Evolutionary conservation across 768 basidiomycete species (phyloP).

Genomic region (Tricholoma hemisulphureum): DNA sequence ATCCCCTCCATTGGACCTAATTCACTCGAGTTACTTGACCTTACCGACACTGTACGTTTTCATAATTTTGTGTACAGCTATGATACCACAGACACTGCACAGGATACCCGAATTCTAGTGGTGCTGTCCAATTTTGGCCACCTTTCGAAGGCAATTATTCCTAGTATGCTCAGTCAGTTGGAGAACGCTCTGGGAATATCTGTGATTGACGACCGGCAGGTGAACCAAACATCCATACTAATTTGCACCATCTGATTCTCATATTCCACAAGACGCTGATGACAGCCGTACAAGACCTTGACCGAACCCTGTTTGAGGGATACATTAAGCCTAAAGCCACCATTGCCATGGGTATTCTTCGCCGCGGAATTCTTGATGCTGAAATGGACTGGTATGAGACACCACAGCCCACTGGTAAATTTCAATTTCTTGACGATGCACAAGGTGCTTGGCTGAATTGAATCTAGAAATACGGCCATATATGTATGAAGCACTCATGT

Average conservation of each 20-base stretch:
- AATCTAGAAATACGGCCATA: conserved; percentile 85
- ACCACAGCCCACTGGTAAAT: conserved; percentile 77
- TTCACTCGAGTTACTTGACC: conserved; percentile 55
- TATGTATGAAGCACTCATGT: conserved; percentile 86
- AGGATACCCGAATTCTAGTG: conserved; percentile 86
- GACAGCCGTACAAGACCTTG: conserved; percentile 78
- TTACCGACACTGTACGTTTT: conserved; percentile 57
- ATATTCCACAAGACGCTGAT: conserved; percentile 54
- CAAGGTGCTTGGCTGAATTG: not conserved
- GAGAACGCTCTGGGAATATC: conserved; percentile 73
- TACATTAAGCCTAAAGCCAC: conserved; percentile 82
- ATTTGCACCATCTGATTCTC: conserved; percentile 10
- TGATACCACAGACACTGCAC: not conserved
- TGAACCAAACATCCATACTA: conserved; percentile 23
- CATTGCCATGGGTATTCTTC: conserved; percentile 63
- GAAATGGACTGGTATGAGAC: conserved; percentile 95
- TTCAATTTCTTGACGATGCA: not conserved
- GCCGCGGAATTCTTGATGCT: conserved; percentile 74
- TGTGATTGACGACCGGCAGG: conserved; percentile 71
- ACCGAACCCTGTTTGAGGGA: conserved; percentile 85
- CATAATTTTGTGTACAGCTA: conserved; percentile 5
- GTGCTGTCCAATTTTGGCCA: conserved; percentile 88
- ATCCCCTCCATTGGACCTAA: conserved; percentile 40
- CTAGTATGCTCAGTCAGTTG: conserved; percentile 77
- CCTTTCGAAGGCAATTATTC: conserved; percentile 67